Conservation (phyloP, 352 stramenopile species). For the Pythium phragmitis region DNA sequence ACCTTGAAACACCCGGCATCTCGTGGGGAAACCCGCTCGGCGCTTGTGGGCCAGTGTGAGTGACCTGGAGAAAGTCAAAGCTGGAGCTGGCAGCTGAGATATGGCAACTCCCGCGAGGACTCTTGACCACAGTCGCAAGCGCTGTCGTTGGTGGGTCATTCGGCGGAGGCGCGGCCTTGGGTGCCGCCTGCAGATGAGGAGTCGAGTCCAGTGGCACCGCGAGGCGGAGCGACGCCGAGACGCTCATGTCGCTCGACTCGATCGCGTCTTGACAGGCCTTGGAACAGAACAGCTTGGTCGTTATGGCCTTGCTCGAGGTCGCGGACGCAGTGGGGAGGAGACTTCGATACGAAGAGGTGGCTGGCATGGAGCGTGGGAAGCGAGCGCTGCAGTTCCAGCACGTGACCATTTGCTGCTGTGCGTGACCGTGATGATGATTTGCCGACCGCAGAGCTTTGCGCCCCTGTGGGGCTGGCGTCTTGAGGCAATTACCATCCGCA, state of each 20-base stretch:
- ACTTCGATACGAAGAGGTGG: not conserved
- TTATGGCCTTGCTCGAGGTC: not conserved
- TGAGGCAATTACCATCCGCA: not conserved
- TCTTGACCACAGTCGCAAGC: conserved; percentile 10
- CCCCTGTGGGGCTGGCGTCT: not conserved
- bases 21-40: not conserved
- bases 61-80: conserved; percentile 22
- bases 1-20: not conserved
- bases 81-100: not conserved
- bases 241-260: conserved; percentile 24
- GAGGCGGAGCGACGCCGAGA: conserved; percentile 24
- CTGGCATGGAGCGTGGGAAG: conserved; percentile 35
- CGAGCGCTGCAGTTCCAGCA: conserved; percentile 67
- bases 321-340: not conserved
- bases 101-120: conserved; percentile 9
- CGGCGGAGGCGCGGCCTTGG: not conserved
- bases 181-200: not conserved
- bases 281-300: conserved; percentile 20
- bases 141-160: not conserved
- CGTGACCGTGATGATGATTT: conserved; percentile 27
- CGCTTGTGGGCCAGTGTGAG: conserved; percentile 7
- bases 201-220: not conserved
- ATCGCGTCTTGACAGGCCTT: conserved; percentile 21
- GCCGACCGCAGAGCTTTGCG: conserved; percentile 15
- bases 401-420: conserved; percentile 41